phyloP scores from a whole-genome alignment of 106 monocot genomes.

The Posidonia australis region DNA sequence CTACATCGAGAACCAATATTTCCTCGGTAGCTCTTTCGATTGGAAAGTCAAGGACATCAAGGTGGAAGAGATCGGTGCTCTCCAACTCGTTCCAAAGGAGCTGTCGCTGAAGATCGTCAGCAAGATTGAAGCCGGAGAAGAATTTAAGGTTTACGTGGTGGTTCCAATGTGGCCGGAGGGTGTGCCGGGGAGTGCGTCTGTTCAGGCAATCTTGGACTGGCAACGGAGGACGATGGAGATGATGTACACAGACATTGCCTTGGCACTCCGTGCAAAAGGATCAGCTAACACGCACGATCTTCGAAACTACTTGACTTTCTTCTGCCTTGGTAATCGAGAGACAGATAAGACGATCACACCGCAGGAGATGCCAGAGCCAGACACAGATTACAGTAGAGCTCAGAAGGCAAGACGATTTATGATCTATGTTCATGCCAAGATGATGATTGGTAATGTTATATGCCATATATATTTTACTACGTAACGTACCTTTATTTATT shows the following conservation, averaged over 20 bases:
- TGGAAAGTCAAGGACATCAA: constrained; percentile 53
- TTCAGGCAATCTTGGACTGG: constrained; percentile 68
- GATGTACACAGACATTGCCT: constrained; percentile 60
- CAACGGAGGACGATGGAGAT: constrained; percentile 67
- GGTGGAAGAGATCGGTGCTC: constrained; percentile 39
- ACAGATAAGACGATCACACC: constrained; percentile 31
- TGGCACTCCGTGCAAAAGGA: constrained; percentile 49
- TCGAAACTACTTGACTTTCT: constrained; percentile 56
- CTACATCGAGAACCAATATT: constrained; percentile 76
- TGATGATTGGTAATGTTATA: constrained; percentile 55
- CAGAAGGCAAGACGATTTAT: constrained; percentile 58
- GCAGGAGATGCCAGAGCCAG: constrained; percentile 31
- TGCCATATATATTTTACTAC: no score
- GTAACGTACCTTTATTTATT: no score
- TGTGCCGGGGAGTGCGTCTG: constrained; percentile 42
- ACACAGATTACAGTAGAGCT: constrained; percentile 45
- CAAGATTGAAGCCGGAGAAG: constrained; percentile 62
- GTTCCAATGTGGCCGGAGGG: constrained; percentile 80
- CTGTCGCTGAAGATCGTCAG: constrained; percentile 48
- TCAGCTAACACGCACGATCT: constrained; percentile 22
- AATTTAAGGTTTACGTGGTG: constrained; percentile 52
- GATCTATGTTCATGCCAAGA: constrained; percentile 79
- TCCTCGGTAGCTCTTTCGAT: constrained; percentile 50
- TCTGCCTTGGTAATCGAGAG: constrained; percentile 64
- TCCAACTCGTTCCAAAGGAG: constrained; percentile 59